phyloP scores from a whole-genome alignment of 2,329 filamentous ascomycete genomes.

The Penicillium sp. region DNA sequence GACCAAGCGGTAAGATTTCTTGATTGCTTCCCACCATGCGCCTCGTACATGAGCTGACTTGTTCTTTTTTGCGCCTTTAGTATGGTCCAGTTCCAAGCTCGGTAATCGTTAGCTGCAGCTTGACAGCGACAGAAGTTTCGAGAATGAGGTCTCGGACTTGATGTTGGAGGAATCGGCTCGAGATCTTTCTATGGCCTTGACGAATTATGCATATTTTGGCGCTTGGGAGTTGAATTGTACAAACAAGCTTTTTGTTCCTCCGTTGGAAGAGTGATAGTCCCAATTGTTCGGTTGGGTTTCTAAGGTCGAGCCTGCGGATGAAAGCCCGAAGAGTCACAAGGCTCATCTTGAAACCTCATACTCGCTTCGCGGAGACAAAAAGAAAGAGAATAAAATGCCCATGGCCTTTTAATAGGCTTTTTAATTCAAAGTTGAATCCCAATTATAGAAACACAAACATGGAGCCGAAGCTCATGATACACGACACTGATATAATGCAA shows the following conservation, averaged over 20 bases:
- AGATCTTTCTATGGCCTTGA: slow-evolving; percentile 18
- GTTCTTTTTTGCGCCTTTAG: slow-evolving; percentile 49
- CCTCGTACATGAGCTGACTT: slow-evolving; percentile 13
- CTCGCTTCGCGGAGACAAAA: neutral
- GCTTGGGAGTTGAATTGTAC: slow-evolving; percentile 29
- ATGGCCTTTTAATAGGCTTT: neutral
- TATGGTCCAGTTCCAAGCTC: slow-evolving; percentile 98
- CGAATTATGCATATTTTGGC: slow-evolving; percentile 34
- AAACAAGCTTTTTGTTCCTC: slow-evolving; percentile 4
- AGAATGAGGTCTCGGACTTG: neutral
- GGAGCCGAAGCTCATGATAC: neutral
- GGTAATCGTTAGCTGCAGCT: slow-evolving; percentile 53
- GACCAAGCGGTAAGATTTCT: slow-evolving; percentile 78
- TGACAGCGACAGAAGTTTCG: neutral
- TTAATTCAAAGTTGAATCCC: neutral
- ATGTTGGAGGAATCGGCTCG: slow-evolving; percentile 10
- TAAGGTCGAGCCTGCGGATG: neutral
- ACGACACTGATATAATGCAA: neutral
- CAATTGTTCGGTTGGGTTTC: neutral
- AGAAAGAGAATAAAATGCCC: neutral
- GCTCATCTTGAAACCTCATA: neutral
- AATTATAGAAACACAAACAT: neutral
- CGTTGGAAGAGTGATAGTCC: slow-evolving; percentile 2
- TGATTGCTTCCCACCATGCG: slow-evolving; percentile 6
- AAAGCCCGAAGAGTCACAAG: no score